Conservation (phyloP, 495 filamentous ascomycete genomes). For the Penicillium paradoxum region DNA sequence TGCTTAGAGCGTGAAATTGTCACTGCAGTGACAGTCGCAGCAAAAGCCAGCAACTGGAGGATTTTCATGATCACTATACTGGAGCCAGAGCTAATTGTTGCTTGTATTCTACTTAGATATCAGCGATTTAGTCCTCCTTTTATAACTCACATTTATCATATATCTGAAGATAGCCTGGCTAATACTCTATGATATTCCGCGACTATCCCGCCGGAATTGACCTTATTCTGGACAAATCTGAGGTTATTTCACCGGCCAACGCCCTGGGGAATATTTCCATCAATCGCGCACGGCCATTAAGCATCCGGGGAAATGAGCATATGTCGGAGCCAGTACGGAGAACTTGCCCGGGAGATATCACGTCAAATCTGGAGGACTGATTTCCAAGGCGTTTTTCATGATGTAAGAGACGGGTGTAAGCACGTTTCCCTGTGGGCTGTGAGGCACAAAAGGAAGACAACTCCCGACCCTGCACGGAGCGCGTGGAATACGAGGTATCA, state of each 20-base stretch:
- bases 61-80: slow-evolving; percentile 13
- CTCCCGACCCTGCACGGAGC: too few relatives aligned
- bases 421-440: too few relatives aligned
- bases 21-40: slow-evolving; percentile 13
- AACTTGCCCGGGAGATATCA: too few relatives aligned
- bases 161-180: neutral
- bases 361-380: too few relatives aligned
- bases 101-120: neutral
- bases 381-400: too few relatives aligned
- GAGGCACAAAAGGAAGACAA: too few relatives aligned
- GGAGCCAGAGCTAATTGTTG: neutral
- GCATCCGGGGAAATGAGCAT: neutral
- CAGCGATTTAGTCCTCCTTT: neutral
- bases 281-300: slow-evolving; percentile 4
- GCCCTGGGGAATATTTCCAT: slow-evolving; percentile 11
- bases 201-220: slow-evolving; percentile 31
- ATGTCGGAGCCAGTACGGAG: too few relatives aligned
- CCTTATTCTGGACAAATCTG: slow-evolving; percentile 15
- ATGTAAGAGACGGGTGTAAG: too few relatives aligned
- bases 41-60: slow-evolving; percentile 16
- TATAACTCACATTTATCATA: neutral
- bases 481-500: too few relatives aligned
- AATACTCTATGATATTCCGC: neutral
- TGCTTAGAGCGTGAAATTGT: neutral
- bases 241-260: neutral